Evolutionary conservation across 257 asterid genomes (phyloP), one percentile per base, ranked within the genome.

Genomic region (Echites panduratus): DNA sequence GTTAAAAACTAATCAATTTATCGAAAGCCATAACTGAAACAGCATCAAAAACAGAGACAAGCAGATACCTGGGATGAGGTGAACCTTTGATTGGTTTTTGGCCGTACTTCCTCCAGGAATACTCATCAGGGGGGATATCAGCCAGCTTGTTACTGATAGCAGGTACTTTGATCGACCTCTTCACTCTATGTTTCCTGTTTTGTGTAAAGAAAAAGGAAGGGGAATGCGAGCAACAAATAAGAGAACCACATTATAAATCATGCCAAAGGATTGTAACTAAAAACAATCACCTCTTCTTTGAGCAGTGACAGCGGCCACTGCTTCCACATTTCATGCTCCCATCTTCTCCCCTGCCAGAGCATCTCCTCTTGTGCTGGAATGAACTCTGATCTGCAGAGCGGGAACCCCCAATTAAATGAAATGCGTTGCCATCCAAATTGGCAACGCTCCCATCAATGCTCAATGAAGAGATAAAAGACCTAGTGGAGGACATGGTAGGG

Each of bases 271-370:
- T 10, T 50, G 26, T 13, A 19, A 53, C 73, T 27, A 1, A 65
- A 70, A 69, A 73, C 29, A 78, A 68, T 59, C 47, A 89, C 98
- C 98, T 90, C 84, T 93, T 93, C 87, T 90, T 93, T 9, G 96
- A 87, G 79, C 98, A 93, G 75, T 89, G 98, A 77, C 98, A 93
- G 78, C 90, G 79, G 9, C 93, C 89, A 48, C 88, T 86, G 58
- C 93, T 89, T 69, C 97, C 93, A 83, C 98, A 93, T 87, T 93
- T 93, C 68, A 81, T 91, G 77, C 90, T 93, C 45, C 97, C 98
- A 71, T 91, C 96, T 47, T 87, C 97, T 40, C 95, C 97, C 75
- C 86, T 87, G 0, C 87, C 91, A 0, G 88, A 86, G 70, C 98
- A 93, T 79, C 88, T 87, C 72, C 86, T 85, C 86, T 87, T 93